phyloP scores from a whole-genome alignment of 2,329 filamentous ascomycete species.

The Periconia digitata region DNA sequence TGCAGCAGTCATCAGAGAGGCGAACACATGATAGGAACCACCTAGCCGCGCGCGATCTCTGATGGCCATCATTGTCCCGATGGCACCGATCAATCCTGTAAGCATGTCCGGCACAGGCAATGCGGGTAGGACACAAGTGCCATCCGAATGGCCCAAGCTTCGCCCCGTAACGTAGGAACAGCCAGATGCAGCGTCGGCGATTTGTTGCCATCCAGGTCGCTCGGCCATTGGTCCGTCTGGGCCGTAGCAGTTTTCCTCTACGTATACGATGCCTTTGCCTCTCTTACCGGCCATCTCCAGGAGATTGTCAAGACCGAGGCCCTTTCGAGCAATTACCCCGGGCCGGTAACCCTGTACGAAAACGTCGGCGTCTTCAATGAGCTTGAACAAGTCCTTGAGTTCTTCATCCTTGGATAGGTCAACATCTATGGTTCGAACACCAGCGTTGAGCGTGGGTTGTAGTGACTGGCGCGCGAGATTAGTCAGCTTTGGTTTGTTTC shows the following conservation, averaged over 20 bases:
- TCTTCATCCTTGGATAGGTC: constrained; percentile 44
- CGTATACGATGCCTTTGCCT: constrained; percentile 51
- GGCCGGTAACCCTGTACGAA: constrained; percentile 56
- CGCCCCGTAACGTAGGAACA: constrained; percentile 42
- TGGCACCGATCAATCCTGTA: constrained; percentile 26
- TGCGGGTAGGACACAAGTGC: constrained; percentile 24
- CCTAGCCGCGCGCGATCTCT: constrained; percentile 22
- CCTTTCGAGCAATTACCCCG: constrained; percentile 45
- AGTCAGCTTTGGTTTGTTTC: too few species aligned
- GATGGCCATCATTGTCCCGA: constrained; percentile 28
- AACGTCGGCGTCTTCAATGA: constrained; percentile 54
- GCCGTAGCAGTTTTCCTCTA: constrained; percentile 56
- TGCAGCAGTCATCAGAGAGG: constrained; percentile 33
- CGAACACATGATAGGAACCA: constrained; percentile 17
- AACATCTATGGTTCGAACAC: constrained; percentile 46
- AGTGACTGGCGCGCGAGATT: too few species aligned
- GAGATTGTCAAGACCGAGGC: constrained; percentile 46
- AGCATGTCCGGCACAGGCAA: constrained; percentile 32
- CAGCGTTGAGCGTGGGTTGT: constrained; percentile 45
- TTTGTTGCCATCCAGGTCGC: constrained; percentile 56
- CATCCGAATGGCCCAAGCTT: constrained; percentile 31
- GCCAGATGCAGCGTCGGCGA: constrained; percentile 44
- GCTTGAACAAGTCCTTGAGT: constrained; percentile 36
- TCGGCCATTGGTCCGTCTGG: constrained; percentile 49
- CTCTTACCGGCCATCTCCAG: constrained; percentile 45